Conservation (phyloP, 371 early-diverging fungal genomes). For the Circinella minor region DNA sequence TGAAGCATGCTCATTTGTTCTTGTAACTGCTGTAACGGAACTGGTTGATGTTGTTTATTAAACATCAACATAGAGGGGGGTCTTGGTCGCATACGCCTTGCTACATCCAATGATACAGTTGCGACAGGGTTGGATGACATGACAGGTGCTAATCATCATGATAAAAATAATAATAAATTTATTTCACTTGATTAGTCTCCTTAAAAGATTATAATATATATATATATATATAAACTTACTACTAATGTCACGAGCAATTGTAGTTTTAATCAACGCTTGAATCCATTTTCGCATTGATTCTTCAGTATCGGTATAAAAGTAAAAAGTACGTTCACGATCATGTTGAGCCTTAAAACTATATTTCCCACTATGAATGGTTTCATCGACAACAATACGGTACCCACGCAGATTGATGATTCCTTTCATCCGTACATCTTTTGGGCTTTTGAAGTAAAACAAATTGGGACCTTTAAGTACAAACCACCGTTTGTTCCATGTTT, state of each 20-base stretch:
- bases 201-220: too few relatives aligned
- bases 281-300: constrained; percentile 64
- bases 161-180: not conserved
- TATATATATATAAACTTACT: constrained; percentile 13
- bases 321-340: constrained; percentile 63
- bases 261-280: constrained; percentile 74
- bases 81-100: constrained; percentile 66
- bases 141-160: constrained; percentile 57
- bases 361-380: constrained; percentile 66
- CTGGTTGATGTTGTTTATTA: constrained; percentile 33
- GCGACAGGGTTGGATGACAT: constrained; percentile 70
- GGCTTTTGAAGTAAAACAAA: constrained; percentile 67
- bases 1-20: constrained; percentile 27
- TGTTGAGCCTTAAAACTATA: constrained; percentile 77
- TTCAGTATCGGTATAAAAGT: constrained; percentile 68
- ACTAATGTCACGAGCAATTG: constrained; percentile 62
- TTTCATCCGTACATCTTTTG: constrained; percentile 63
- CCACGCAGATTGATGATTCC: constrained; percentile 64
- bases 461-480: constrained; percentile 69
- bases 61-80: constrained; percentile 66
- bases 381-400: constrained; percentile 62
- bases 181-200: too few relatives aligned
- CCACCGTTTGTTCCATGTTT: constrained; percentile 73
- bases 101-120: constrained; percentile 65
- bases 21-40: not conserved